Evolutionary conservation across 176 grass and related monocot species (phyloP), one percentile per base, ranked within the genome.

Genomic region (Carex kokanica): DNA sequence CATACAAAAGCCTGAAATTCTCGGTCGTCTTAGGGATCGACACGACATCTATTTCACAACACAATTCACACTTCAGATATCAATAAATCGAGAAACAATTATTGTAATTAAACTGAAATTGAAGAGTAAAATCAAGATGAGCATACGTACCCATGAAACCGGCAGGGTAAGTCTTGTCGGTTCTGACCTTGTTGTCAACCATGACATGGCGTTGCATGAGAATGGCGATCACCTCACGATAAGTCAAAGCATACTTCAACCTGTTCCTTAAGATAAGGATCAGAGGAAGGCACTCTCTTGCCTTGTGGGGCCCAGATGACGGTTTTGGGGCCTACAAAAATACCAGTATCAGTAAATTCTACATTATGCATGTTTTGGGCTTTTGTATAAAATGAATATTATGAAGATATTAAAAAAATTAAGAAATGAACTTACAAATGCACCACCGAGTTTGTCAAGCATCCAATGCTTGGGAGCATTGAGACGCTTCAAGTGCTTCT

Each of bases 121-220:
- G 14, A 15, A 0, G 5, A 0, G 11, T 32, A 60, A 86, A 2
- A 20, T 13, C 4, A 1, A 7, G 14, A 34, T 34, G 32, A 51
- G 12, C 79, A 8, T 78, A 89, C 79, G 4, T 70, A 89, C 88
- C 88, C 84, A 89, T 89, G 59, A 89, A 86, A 14, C 88, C 88
- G 67, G 84, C 38, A 12, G 88, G 79, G 34, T 89, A 89, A 10
- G 88, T 86, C 88, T 89, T 89, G 69, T 89, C 88, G 1, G 84
- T 89, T 43, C 88, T 83, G 24, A 89, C 88, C 79, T 89, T 89
- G 21, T 83, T 83, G 59, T 89, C 88, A 40, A 89, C 79, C 88
- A 86, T 64, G 27, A 90, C 70, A 21, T 86, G 88, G 5, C 88
- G 80, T 63, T 90, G 88, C 85, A 90, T 90, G 73, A 90, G 79